Conservation (phyloP, 2,329 filamentous ascomycete genomes). For the Teratosphaeria pseudoeucalypti region DNA sequence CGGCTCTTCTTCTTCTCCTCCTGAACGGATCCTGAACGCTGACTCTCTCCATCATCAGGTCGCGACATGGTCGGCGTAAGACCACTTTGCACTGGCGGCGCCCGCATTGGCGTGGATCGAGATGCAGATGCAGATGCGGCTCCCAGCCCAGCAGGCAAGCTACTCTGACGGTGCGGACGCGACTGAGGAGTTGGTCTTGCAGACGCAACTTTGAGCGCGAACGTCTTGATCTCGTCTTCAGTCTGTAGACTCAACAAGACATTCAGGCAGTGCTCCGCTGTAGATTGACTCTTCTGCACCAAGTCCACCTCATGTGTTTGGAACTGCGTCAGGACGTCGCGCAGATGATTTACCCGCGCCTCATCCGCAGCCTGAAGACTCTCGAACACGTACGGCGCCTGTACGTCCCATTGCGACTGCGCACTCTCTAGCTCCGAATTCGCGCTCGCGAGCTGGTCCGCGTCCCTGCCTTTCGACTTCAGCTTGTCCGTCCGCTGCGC, state of each 20-base stretch:
- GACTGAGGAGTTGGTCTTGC: background rate
- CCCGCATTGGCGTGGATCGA: slow-evolving; percentile 4
- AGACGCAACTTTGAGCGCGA: slow-evolving; percentile 37
- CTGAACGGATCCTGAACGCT: slow-evolving; percentile 39
- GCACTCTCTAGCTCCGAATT: slow-evolving; percentile 64
- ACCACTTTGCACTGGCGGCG: slow-evolving; percentile 3
- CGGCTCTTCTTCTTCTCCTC: slow-evolving; percentile 29
- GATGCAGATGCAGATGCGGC: background rate
- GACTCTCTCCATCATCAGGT: slow-evolving; percentile 16
- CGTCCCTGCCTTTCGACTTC: slow-evolving; percentile 63
- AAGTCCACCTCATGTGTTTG: slow-evolving; percentile 88
- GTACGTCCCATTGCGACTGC: slow-evolving; percentile 81
- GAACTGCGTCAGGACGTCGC: slow-evolving; percentile 83
- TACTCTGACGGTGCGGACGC: background rate
- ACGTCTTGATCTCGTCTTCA: slow-evolving; percentile 72
- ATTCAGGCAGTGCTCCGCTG: slow-evolving; percentile 70
- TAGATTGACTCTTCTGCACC: slow-evolving; percentile 62
- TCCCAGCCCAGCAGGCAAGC: background rate
- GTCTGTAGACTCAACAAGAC: slow-evolving; percentile 79
- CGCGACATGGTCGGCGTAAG: slow-evolving; percentile 14
- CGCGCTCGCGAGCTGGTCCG: slow-evolving; percentile 67
- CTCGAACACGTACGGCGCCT: slow-evolving; percentile 91
- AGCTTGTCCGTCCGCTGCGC: slow-evolving; percentile 81
- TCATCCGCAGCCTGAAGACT: slow-evolving; percentile 86
- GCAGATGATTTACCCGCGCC: slow-evolving; percentile 74